phyloP scores from a whole-genome alignment of 2,329 filamentous ascomycete genomes.

The Fusarium oligoseptatum region DNA sequence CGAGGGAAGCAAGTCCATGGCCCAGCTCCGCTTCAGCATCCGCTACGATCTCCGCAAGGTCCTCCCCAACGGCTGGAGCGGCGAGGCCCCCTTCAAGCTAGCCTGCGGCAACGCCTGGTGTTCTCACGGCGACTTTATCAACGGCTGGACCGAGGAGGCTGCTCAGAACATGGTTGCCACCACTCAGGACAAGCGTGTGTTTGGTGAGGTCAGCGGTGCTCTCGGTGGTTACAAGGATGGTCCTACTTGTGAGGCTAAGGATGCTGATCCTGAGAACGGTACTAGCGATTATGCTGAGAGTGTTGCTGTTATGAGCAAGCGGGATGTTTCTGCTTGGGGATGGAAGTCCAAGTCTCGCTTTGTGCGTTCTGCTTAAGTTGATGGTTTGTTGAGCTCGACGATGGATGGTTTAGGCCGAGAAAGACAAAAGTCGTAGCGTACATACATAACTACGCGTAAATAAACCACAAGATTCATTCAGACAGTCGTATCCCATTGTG shows the following conservation, averaged over 20 bases:
- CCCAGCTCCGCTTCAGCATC: slow-evolving; percentile 61
- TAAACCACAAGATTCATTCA: not conserved
- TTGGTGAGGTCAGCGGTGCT: slow-evolving; percentile 47
- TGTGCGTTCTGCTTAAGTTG: not conserved
- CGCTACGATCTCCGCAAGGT: slow-evolving; percentile 60
- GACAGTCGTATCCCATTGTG: not conserved
- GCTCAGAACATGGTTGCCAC: slow-evolving; percentile 56
- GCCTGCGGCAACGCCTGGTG: slow-evolving; percentile 57
- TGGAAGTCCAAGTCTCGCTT: slow-evolving; percentile 16
- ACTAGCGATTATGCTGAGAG: slow-evolving; percentile 54
- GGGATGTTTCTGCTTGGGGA: slow-evolving; percentile 9
- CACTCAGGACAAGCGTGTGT: slow-evolving; percentile 52
- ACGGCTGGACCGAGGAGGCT: slow-evolving; percentile 55
- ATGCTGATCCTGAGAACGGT: slow-evolving; percentile 57
- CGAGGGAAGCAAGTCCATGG: slow-evolving; percentile 59
- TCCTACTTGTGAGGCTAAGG: slow-evolving; percentile 49
- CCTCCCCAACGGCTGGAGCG: slow-evolving; percentile 59
- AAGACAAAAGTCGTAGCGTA: not conserved
- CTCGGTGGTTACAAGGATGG: slow-evolving; percentile 33
- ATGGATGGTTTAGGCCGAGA: not conserved
- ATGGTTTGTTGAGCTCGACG: not conserved
- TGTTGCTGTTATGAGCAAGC: slow-evolving; percentile 30
- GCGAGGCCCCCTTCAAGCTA: slow-evolving; percentile 58
- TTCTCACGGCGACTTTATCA: slow-evolving; percentile 63
- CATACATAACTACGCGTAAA: not conserved